Evolutionary conservation across 2,329 filamentous ascomycete genomes (phyloP), one percentile per base, ranked within the genome.

Genomic region (Talaromyces atroroseus): DNA sequence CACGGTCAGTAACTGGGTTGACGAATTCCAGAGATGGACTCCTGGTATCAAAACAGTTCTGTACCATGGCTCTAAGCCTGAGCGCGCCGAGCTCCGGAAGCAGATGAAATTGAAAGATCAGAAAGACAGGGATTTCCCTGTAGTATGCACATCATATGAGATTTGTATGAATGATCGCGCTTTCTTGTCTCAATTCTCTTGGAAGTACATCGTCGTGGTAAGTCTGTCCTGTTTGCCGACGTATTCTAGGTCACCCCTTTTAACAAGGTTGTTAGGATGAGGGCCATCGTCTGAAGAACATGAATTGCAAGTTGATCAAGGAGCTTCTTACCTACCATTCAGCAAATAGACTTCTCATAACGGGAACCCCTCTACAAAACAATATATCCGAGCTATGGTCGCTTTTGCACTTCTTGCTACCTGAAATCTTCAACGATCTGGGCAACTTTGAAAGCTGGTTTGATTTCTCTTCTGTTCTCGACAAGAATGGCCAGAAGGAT

Each of bases 151-250:
- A 0, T 95, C 88, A 40, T 97, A 97, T 65, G 94, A 99, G 68
- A 96, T 99, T 68, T 92, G 95, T 54, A 86, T 99, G 74, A 87
- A 90, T 64, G 94, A 99, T 68, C 85, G 89, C 38, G 87, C 90
- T 52, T 86, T 86, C 36, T 76, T 99, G 5, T 85, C 85, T 0
- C 87, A 88, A 57, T 92, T 95, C 56, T 87, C 91, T 36, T 99
- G 94, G 94, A 90, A 95, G 54, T 96, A 96, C 64, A 96, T 99
- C 66, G 94, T 99, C 62, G 95, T 99, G 59, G 87, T 88, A 73
- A 61, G 66, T 68, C 34, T 14, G 29, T 2, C 12, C 8, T 24
- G 36, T 16, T 14, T 12, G 26, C 21, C 34, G 16, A 7, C n/a
- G 20, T 4, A 38, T 16, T 50, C 7, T 23, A 2, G 2, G n/a